These are phyloP conservation scores for Discostella pseudostelligera DNA, from an alignment of 108 stramenopile genomes.

Conservation along the genomic window DNA sequence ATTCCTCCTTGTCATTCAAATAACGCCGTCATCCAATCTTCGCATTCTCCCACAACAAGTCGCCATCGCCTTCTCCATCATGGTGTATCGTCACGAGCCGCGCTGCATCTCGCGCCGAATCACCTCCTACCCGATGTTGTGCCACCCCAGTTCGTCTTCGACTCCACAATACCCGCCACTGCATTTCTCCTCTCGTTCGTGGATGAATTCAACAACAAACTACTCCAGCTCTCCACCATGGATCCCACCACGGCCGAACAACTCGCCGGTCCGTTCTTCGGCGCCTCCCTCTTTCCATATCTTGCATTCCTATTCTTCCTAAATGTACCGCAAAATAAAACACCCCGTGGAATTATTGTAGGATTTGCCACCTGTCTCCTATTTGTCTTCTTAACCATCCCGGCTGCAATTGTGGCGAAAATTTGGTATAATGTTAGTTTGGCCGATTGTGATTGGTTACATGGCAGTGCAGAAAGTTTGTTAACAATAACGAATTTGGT, in stretches of 20 bases:
- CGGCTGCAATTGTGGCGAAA: slow-evolving; percentile 87
- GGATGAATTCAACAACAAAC: slow-evolving; percentile 11
- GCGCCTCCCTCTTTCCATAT: slow-evolving; percentile 87
- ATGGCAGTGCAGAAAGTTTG: slow-evolving; percentile 87
- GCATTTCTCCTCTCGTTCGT: slow-evolving; percentile 14
- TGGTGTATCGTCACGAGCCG: too few species aligned
- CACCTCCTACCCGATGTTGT: not conserved
- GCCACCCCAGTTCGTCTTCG: not conserved
- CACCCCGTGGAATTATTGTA: slow-evolving; percentile 84
- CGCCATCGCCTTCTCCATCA: too few species aligned
- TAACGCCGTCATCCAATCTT: too few species aligned
- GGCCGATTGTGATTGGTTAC: slow-evolving; percentile 92
- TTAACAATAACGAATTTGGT: slow-evolving; percentile 89
- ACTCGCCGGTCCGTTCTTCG: slow-evolving; percentile 86
- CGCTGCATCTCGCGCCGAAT: too few species aligned
- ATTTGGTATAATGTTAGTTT: slow-evolving; percentile 82
- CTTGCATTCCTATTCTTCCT: slow-evolving; percentile 91
- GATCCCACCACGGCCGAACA: slow-evolving; percentile 60
- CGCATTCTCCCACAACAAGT: too few species aligned
- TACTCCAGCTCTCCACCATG: slow-evolving; percentile 16
- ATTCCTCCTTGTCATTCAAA: too few species aligned
- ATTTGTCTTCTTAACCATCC: slow-evolving; percentile 92
- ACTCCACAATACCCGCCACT: not conserved
- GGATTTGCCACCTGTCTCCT: slow-evolving; percentile 88
- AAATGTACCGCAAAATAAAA: slow-evolving; percentile 67